Evolutionary conservation across 73 alveolate genomes (phyloP), one percentile per base, ranked within the genome.

Genomic region (Tetrahymena elliotti): DNA sequence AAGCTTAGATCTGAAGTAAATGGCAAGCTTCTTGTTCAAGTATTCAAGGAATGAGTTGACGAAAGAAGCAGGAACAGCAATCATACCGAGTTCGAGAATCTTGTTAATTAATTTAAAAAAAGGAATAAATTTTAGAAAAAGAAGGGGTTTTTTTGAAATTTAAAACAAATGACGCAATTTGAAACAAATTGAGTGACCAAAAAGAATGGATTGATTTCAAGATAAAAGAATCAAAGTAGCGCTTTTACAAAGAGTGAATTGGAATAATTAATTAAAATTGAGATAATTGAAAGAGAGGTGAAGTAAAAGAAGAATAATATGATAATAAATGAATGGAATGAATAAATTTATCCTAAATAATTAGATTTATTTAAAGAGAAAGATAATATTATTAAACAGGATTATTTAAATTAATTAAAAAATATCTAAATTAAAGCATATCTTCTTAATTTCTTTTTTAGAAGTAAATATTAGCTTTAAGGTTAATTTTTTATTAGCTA

Each of bases 51-150:
- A 97, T 34, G 99, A 97, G 97, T 98, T 98, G 10, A 98, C 99
- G 34, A 97, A 83, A 16, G 99, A 97, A 53, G 99, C 97, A 39
- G 99, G 99, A 33, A 98, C 93, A 1, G 99, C 98, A 92, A 97
- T 97, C 93, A 96, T 94, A 92, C 97, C 98, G 33, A 98, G 94
- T 34, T 95, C 95, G 22, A 96, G 93, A 34, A 98, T 94, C 97
- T 96, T 18, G n/a, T n/a, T n/a, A n/a, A n/a, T n/a, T n/a, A n/a
- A n/a, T 18, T 68, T 68, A 27, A n/a, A 68, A 24, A 24, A 68
- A 31, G 18, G n/a, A 22, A 27, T 22, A 4, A 22, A 68, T n/a
- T 68, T 27, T 68, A 27, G n/a, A 18, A 12, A 47, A 47, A 18
- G 3, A 10, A 40, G 53, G 15, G 18, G n/a, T n/a, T 40, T 10